Base-by-base conservation (phyloP, 2,329 filamentous ascomycete species). In the Alternaria incomplexa region DNA sequence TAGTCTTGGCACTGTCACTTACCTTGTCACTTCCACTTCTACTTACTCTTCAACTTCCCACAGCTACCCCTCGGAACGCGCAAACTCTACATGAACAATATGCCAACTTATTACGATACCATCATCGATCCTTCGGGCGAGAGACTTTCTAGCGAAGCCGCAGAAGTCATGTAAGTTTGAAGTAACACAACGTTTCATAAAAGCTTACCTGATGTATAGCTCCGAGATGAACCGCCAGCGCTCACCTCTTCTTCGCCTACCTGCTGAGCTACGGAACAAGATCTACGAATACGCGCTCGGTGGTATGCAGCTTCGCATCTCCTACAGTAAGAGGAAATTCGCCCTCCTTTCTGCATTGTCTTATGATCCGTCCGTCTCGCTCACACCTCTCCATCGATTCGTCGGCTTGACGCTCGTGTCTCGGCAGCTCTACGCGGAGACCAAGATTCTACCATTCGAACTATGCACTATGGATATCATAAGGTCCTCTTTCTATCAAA, bases 181-280 rank as follows among this genome's bases (percentile, higher is more conserved):
- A n/a, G 32, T n/a, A 40, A 1, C 32, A 40, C 15, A 0, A 17
- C 32, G 15, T 10, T 10, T 10, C 0, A 1, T 0, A 2, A 10
- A 17, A 17, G 9, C 15, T 40, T 10, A 40, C 9, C 0, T 8
- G 15, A 40, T 40, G 4, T n/a, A 9, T 17, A 40, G 32, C 32
- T 40, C 32, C 15, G 32, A 40, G 36, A 0, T 11, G 0, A 40
- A 40, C 9, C 36, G 36, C 36, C 36, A 40, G 36, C 36, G 36
- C 36, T 40, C 36, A 17, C 36, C 36, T 17, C 36, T 40, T 17
- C 36, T 40, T 17, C n/a, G 36, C 36, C 36, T 40, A 17, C 36
- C 36, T 40, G 36, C 36, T 40, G 36, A 40, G n/a, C 4, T 40
- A 11, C 36, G 36, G 3, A 40, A 40, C 36, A 40, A 17, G 36